phyloP scores from a whole-genome alignment of 2,329 filamentous ascomycete genomes.

The Reticulascus tulasneorum region DNA sequence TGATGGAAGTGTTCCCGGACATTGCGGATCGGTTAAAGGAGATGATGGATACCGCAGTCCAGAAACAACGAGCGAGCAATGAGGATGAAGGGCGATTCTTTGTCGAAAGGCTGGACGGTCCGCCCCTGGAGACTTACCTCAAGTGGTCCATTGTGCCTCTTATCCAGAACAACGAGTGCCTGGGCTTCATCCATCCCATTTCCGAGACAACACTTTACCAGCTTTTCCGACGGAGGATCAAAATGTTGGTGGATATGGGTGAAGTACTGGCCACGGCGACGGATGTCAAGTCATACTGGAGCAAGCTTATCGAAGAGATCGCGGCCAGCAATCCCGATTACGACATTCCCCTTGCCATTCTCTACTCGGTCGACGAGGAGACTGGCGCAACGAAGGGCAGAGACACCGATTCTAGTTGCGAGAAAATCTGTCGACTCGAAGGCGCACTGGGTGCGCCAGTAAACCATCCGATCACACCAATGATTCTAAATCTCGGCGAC shows the following conservation, averaged over 20 bases:
- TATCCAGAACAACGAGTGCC: slow-evolving; percentile 33
- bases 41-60: slow-evolving; percentile 27
- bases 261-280: slow-evolving; percentile 38
- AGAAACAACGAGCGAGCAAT: slow-evolving; percentile 26
- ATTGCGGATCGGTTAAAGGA: slow-evolving; percentile 52
- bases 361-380: slow-evolving; percentile 45
- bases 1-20: slow-evolving; percentile 41
- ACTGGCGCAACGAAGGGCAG: slow-evolving; percentile 21
- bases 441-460: slow-evolving; percentile 43
- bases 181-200: slow-evolving; percentile 45
- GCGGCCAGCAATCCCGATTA: slow-evolving; percentile 38
- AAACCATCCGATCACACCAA: slow-evolving; percentile 37
- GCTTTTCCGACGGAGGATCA: slow-evolving; percentile 45
- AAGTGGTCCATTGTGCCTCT: slow-evolving; percentile 46
- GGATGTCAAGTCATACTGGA: slow-evolving; percentile 45
- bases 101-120: slow-evolving; percentile 35
- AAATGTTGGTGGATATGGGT: slow-evolving; percentile 45
- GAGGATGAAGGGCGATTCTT: slow-evolving; percentile 45
- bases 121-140: slow-evolving; percentile 42
- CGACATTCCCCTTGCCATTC: slow-evolving; percentile 47
- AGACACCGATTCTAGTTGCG: slow-evolving; percentile 21
- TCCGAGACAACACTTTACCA: slow-evolving; percentile 43
- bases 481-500: slow-evolving; percentile 29
- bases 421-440: slow-evolving; percentile 36
- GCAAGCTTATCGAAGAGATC: slow-evolving; percentile 38